Percentiles rank a stretch among this genome's conserved stretches.
Evolutionary conservation across 352 stramenopile species (phyloP).

Genomic region (Phytophthora cactorum): DNA sequence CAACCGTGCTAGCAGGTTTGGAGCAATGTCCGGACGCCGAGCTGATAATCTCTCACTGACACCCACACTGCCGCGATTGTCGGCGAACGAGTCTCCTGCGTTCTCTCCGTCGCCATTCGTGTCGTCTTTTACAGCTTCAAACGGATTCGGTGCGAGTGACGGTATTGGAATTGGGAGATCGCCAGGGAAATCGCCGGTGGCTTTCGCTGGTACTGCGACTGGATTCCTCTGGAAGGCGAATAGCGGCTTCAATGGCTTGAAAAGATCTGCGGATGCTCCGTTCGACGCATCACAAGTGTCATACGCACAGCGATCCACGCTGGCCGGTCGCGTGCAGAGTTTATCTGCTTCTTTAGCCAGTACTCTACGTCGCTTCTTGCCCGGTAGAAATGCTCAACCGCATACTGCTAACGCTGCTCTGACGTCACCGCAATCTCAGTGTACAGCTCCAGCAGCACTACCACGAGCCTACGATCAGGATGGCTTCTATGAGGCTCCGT

Average conservation of each 20-base stretch:
- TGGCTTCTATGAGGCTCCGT: conserved; percentile 44
- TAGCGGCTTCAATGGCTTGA: conserved; percentile 19
- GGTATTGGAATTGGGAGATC: conserved; percentile 13
- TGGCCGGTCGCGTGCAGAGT: conserved; percentile 45
- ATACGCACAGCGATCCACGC: conserved; percentile 19
- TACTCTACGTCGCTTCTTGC: conserved; percentile 46
- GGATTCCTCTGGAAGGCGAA: conserved; percentile 27
- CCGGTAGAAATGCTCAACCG: conserved; percentile 16
- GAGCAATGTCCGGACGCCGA: conserved; percentile 5
- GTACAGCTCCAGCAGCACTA: conserved; percentile 41
- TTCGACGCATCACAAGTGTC: conserved; percentile 12
- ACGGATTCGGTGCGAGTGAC: conserved; percentile 18
- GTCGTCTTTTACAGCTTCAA: conserved; percentile 13
- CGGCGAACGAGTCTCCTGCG: conserved; percentile 22
- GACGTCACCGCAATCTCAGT: conserved; percentile 57
- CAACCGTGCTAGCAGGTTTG: conserved; percentile 1
- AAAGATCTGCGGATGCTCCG: conserved; percentile 10
- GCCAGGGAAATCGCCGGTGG: conserved; percentile 21
- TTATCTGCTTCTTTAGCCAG: conserved; percentile 49
- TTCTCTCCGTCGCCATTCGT: conserved; percentile 34
- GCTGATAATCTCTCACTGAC: conserved; percentile 37
- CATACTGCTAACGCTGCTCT: conserved; percentile 11
- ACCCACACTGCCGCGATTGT: conserved; percentile 34
- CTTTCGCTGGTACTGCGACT: conserved; percentile 21
- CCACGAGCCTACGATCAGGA: conserved; percentile 52